Base-by-base conservation (phyloP, 345 rosid species). In the Salix dunnii region DNA sequence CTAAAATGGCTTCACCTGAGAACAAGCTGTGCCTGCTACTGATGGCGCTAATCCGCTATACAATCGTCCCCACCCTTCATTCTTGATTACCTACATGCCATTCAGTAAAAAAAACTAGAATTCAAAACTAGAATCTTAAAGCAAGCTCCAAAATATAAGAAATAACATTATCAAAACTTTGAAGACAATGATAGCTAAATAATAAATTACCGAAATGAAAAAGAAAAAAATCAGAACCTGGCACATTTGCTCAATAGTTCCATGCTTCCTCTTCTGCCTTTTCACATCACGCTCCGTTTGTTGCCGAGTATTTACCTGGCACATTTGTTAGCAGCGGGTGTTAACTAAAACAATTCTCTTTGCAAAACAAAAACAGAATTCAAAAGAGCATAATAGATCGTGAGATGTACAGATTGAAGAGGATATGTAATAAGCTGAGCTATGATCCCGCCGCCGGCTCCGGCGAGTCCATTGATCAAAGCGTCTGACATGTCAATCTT, bases 371-470 rank as follows among this genome's bases (percentile, higher is more conserved):
- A 11, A 21, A 23, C 43, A 16, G 43, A 20, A 0, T n/a, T 23
- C 62, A n/a, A 51, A 5, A 58, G 66, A 76, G 17, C 12, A n/a
- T 20, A 3, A 27, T 0, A 9, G 16, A 60, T 16, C 70, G 58
- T 18, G 72, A 14, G 64, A 20, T n/a, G 3, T 82, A 93, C 99
- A 62, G 94, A 90, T 86, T 93, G 98, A 74, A 93, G 97, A 82
- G 98, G 98, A 83, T 96, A 93, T 6, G 97, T 92, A 80, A 93
- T 87, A 64, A 96, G 92, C 69, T 93, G 98, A 87, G 98, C 97
- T 68, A 96, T 91, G 90, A 93, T 96, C 85, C 98, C 98, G 17
- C 97, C 99, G 38, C 97, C 96, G 42, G 97, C 97, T 70, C 97
- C 98, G 70, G 99, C 92, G 80, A 96, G 85, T 30, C 98, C 99